Evolutionary conservation across 225 moss, liverwort and hornwort genomes (phyloP).

Genomic region (Marchantia polymorpha): DNA sequence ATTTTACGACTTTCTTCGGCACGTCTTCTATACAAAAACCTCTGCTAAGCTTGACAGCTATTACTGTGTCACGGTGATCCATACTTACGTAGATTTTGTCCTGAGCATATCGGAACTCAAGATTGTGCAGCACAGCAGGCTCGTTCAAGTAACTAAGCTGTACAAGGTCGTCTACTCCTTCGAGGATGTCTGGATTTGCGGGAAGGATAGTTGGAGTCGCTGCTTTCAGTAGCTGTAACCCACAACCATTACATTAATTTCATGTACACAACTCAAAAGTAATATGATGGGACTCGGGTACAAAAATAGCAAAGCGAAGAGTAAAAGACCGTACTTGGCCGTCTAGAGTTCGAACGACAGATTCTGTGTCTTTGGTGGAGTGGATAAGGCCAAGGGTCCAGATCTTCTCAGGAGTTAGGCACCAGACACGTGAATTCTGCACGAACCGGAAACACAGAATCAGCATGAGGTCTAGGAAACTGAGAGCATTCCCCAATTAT

Average conservation of each 20-base stretch:
- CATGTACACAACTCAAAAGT: not conserved
- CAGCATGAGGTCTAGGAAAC: not conserved
- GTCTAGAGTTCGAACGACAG: constrained; percentile 53
- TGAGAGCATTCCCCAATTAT: not conserved
- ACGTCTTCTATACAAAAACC: too few relatives aligned
- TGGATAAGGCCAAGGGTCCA: constrained; percentile 79
- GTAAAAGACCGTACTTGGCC: constrained; percentile 46
- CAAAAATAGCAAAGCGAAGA: not conserved
- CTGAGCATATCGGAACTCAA: constrained; percentile 73
- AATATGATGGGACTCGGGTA: not conserved
- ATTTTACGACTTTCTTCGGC: too few relatives aligned
- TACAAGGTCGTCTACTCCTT: constrained; percentile 91
- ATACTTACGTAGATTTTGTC: constrained; percentile 95
- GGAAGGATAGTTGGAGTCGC: constrained; percentile 65
- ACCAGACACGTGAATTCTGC: constrained; percentile 71
- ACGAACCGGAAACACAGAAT: not conserved
- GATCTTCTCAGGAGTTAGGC: constrained; percentile 56
- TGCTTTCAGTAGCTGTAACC: constrained; percentile 67
- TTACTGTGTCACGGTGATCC: not conserved
- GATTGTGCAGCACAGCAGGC: constrained; percentile 93
- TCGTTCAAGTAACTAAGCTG: constrained; percentile 96
- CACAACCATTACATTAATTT: not conserved
- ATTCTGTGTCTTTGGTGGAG: constrained; percentile 68
- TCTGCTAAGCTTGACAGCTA: not conserved
- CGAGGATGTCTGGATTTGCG: constrained; percentile 94